Percentiles rank a stretch among this genome's conserved stretches.
phyloP scores from a whole-genome alignment of 371 early-diverging fungal species.

The Mucor racemosus region DNA sequence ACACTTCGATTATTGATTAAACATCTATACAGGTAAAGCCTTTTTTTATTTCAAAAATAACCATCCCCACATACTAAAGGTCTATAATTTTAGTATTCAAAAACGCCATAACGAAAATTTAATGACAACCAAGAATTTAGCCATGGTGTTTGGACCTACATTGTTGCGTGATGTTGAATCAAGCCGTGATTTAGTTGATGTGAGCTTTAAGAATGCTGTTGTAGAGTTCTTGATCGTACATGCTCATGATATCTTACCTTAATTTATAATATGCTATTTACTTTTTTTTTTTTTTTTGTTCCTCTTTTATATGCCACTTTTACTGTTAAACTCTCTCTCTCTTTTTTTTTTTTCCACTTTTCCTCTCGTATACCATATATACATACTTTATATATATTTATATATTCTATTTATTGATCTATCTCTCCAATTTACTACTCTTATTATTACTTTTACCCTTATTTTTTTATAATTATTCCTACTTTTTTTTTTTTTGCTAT shows the following conservation, averaged over 20 bases:
- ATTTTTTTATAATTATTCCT: not conserved
- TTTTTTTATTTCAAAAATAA: not conserved
- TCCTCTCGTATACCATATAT: conserved; percentile 4
- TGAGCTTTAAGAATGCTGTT: conserved; percentile 76
- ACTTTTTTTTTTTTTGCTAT: not conserved
- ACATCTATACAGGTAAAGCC: conserved; percentile 44
- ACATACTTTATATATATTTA: not conserved
- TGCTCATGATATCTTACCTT: conserved; percentile 50
- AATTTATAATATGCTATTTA: conserved; percentile 7
- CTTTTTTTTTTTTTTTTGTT: not conserved
- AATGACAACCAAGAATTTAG: conserved; percentile 88
- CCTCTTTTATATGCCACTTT: not conserved
- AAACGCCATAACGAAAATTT: conserved; percentile 64
- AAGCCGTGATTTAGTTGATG: conserved; percentile 75
- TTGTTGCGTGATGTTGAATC: conserved; percentile 75
- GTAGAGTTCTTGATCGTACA: conserved; percentile 66
- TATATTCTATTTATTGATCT: not conserved
- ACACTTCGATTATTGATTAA: conserved; percentile 42
- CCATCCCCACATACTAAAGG: not conserved
- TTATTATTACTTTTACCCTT: not conserved
- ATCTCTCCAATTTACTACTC: not conserved
- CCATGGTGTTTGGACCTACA: conserved; percentile 94
- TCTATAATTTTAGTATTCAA: conserved; percentile 50
- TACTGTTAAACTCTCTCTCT: not conserved
- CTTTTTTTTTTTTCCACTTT: not conserved